A percentile compares a stretch with the other conserved stretches of the same genome.
phyloP scores from a whole-genome alignment of 495 filamentous ascomycete species.

The Immersiella caudata region DNA sequence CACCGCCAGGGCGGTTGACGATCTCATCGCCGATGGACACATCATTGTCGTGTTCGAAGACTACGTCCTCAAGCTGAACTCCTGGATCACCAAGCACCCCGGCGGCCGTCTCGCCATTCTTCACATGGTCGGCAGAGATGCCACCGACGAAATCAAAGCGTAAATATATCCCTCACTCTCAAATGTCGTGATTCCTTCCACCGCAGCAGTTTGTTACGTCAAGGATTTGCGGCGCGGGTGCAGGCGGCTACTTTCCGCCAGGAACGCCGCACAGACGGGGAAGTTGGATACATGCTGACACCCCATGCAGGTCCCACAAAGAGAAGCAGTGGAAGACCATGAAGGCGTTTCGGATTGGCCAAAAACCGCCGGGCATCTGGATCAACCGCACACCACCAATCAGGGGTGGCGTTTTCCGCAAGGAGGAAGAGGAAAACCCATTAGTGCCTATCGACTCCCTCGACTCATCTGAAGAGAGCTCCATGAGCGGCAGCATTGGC shows the following conservation, averaged over 20 bases:
- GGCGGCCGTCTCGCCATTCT: constrained; percentile 49
- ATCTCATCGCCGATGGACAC: constrained; percentile 48
- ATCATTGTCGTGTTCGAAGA: constrained; percentile 51
- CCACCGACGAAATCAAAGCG: constrained; percentile 56
- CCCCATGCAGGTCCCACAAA: constrained; percentile 67
- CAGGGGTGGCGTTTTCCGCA: constrained; percentile 75
- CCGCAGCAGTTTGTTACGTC: neutral
- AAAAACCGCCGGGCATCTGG: constrained; percentile 69
- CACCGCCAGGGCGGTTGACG: constrained; percentile 35
- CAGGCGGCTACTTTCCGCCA: neutral
- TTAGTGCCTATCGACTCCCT: constrained; percentile 1
- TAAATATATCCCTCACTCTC: constrained; percentile 20
- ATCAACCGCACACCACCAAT: constrained; percentile 79
- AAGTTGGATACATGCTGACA: constrained; percentile 26
- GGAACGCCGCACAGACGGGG: neutral
- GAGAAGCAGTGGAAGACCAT: constrained; percentile 67
- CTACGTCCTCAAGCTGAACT: constrained; percentile 46
- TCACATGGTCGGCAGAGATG: constrained; percentile 56
- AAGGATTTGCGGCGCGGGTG: neutral
- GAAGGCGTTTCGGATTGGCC: constrained; percentile 76
- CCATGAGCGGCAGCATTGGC: constrained; percentile 4
- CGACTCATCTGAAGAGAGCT: constrained; percentile 14
- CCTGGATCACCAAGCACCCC: constrained; percentile 51
- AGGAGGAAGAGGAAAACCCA: constrained; percentile 29
- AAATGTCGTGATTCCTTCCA: neutral